phyloP scores from a whole-genome alignment of 164 flowering plant species.

The Malania oleifera region DNA sequence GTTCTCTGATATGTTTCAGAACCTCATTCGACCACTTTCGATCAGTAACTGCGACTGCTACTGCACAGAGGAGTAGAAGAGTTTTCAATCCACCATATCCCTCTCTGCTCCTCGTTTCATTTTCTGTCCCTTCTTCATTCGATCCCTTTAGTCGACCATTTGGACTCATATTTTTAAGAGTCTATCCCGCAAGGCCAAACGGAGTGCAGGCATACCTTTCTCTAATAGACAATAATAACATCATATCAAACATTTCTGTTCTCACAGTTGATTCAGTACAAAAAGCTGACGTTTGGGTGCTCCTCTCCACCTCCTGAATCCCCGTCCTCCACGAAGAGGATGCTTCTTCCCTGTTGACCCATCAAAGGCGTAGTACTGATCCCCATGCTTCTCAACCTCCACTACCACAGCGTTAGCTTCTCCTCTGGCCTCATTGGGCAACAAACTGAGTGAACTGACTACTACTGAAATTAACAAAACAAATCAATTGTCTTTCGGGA shows the following conservation, averaged over 20 bases:
- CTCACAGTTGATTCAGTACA: constrained; percentile 20
- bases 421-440: constrained; percentile 9
- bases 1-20: constrained; percentile 21
- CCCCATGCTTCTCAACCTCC: constrained; percentile 21
- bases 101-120: constrained; percentile 14
- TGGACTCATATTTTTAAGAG: constrained; percentile 9
- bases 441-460: constrained; percentile 10
- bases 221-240: constrained; percentile 20
- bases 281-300: constrained; percentile 24
- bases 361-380: constrained; percentile 10
- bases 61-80: constrained; percentile 26
- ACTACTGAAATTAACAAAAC: constrained; percentile 17
- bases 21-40: constrained; percentile 18
- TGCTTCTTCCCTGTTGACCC: constrained; percentile 25
- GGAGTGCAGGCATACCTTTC: constrained; percentile 22
- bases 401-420: constrained; percentile 9
- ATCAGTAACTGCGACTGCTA: constrained; percentile 23
- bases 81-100: constrained; percentile 22
- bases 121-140: constrained; percentile 13
- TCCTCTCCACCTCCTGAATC: constrained; percentile 31
- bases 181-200: constrained; percentile 17
- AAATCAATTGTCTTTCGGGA: constrained; percentile 27
- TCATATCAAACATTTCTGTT: constrained; percentile 25
- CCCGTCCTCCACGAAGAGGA: not conserved
- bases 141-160: constrained; percentile 9